phyloP scores from a whole-genome alignment of 768 basidiomycete species.

The Suillus cothurnatus region DNA sequence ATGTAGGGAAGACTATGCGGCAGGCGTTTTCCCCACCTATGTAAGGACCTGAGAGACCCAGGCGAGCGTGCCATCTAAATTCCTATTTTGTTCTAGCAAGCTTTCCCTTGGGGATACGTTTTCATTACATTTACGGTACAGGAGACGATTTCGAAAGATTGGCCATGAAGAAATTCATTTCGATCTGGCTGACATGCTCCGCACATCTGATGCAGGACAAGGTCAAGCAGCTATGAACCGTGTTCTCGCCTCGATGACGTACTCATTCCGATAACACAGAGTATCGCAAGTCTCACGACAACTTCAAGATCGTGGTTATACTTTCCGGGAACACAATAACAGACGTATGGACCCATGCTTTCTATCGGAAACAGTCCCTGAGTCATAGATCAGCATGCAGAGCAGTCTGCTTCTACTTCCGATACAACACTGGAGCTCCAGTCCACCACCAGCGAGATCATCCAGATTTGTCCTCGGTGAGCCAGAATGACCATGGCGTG shows the following conservation, averaged over 20 bases:
- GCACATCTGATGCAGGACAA: background rate
- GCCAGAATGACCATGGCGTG: background rate
- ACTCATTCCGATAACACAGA: background rate
- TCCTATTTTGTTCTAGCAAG: background rate
- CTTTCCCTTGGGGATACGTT: background rate
- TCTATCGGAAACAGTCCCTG: background rate
- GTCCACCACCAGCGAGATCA: background rate
- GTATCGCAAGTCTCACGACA: background rate
- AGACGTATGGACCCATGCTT: background rate
- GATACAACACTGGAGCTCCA: background rate
- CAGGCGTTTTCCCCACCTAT: background rate
- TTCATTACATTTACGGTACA: background rate
- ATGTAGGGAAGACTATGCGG: background rate
- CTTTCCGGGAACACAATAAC: background rate
- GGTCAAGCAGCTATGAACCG: background rate
- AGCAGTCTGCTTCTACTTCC: background rate
- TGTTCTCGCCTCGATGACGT: background rate
- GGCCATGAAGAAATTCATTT: background rate
- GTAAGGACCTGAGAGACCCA: background rate
- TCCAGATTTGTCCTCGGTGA: background rate
- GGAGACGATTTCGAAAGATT: background rate
- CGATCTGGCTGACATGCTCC: background rate
- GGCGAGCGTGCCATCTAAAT: background rate
- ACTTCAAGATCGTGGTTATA: background rate
- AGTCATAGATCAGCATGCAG: background rate